Percentiles rank a stretch among this genome's conserved stretches.
Evolutionary conservation across 768 basidiomycete genomes (phyloP).

Genomic region (Hemileccinum impolitum): DNA sequence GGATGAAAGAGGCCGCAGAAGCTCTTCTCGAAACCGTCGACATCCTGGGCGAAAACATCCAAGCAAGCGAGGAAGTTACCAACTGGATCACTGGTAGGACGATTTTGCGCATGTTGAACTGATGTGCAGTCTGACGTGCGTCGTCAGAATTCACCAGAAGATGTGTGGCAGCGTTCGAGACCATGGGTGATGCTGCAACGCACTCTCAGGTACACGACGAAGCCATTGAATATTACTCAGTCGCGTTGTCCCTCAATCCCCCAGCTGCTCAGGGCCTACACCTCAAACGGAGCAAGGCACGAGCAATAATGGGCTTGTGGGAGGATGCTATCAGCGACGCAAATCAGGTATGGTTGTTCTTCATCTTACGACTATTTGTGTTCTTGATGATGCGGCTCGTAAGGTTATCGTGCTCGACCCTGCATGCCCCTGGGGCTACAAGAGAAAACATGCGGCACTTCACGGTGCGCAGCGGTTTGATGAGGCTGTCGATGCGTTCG

Average conservation of each 20-base stretch:
- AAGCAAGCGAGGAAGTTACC: neutral
- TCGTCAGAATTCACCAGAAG: slow-evolving; percentile 5
- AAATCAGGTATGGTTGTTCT: slow-evolving; percentile 4
- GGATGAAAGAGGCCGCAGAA: slow-evolving; percentile 11
- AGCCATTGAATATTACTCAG: slow-evolving; percentile 14
- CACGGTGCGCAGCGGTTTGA: slow-evolving; percentile 5
- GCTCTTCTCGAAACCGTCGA: slow-evolving; percentile 8
- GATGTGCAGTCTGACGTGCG: neutral
- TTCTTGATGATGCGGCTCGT: neutral
- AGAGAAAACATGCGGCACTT: slow-evolving; percentile 7
- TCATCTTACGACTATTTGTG: neutral
- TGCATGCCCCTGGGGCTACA: slow-evolving; percentile 5
- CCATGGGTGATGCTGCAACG: slow-evolving; percentile 10
- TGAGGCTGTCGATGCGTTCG: slow-evolving; percentile 6
- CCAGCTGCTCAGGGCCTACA: neutral
- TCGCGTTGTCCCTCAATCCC: slow-evolving; percentile 13
- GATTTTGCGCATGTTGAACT: no score
- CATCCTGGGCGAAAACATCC: slow-evolving; percentile 1
- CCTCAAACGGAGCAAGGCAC: slow-evolving; percentile 16
- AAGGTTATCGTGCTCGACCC: slow-evolving; percentile 7
- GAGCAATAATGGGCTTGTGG: slow-evolving; percentile 7
- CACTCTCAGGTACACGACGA: slow-evolving; percentile 5
- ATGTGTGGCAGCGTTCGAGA: slow-evolving; percentile 6
- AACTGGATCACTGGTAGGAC: slow-evolving; percentile 7
- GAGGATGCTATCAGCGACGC: slow-evolving; percentile 15